Evolutionary conservation across 2,329 filamentous ascomycete genomes (phyloP).

Genomic region (Neophaeococcomyces mojaviensis): DNA sequence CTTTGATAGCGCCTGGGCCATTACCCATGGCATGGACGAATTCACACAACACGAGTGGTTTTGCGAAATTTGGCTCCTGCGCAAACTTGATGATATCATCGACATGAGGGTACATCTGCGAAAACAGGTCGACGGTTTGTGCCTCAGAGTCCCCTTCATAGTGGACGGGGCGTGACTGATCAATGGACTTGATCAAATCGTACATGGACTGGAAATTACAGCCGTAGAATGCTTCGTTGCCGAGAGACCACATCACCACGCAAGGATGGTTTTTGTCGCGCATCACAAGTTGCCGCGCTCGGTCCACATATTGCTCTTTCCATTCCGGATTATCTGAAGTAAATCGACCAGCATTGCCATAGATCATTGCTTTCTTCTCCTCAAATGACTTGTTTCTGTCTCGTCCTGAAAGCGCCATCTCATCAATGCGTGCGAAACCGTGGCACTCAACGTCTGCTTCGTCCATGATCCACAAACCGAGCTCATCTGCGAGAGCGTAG

Average conservation of each 20-base stretch:
- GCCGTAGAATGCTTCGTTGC: constrained; percentile 67
- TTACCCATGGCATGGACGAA: constrained; percentile 64
- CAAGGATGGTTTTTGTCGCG: constrained; percentile 64
- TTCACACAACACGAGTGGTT: constrained; percentile 40
- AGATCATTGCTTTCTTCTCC: constrained; percentile 5
- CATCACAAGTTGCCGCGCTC: constrained; percentile 56
- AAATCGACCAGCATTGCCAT: constrained; percentile 21
- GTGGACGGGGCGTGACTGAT: constrained; percentile 54
- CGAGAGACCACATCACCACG: constrained; percentile 67
- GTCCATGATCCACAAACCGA: constrained; percentile 32
- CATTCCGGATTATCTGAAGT: constrained; percentile 29
- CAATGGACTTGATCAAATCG: constrained; percentile 50
- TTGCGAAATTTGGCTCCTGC: constrained; percentile 43
- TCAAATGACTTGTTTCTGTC: not conserved
- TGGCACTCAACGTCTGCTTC: constrained; percentile 34
- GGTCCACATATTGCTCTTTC: constrained; percentile 59
- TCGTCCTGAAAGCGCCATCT: not conserved
- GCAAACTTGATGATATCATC: constrained; percentile 39
- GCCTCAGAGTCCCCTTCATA: constrained; percentile 60
- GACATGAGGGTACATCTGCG: constrained; percentile 55
- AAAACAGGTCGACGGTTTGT: constrained; percentile 57
- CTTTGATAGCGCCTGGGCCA: constrained; percentile 60
- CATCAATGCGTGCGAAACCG: constrained; percentile 22
- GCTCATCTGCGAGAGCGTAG: constrained; percentile 28
- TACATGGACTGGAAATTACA: constrained; percentile 63